These are phyloP conservation scores for Penicillium desertorum DNA, from an alignment of 495 filamentous ascomycete genomes.

Conservation along the genomic window DNA sequence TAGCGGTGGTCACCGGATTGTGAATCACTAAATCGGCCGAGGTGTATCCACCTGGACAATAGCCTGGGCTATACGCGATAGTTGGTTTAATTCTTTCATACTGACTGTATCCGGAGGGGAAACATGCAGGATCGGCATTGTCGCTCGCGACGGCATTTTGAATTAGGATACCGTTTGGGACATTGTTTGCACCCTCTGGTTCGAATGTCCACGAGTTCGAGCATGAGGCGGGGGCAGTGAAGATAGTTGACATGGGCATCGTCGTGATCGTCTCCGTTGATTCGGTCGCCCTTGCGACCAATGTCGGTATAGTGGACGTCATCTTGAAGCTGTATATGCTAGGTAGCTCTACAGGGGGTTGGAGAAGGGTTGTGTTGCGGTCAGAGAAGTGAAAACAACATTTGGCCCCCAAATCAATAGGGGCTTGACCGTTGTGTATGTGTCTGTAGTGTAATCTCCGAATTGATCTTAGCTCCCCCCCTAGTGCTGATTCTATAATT, in stretches of 20 bases:
- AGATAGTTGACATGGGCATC: slow-evolving; percentile 17
- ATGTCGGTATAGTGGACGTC: slow-evolving; percentile 1
- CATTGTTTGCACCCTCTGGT: slow-evolving; percentile 7
- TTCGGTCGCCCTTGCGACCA: not conserved
- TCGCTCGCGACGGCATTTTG: slow-evolving; percentile 20
- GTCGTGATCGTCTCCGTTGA: not conserved
- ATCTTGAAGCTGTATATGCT: not conserved
- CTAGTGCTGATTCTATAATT: not conserved
- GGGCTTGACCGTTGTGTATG: not conserved
- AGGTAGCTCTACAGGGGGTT: not conserved
- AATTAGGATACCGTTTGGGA: slow-evolving; percentile 15
- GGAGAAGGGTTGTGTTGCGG: not conserved
- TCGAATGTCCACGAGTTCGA: slow-evolving; percentile 22
- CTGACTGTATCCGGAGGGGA: slow-evolving; percentile 17
- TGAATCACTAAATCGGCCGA: slow-evolving; percentile 17
- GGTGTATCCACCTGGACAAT: slow-evolving; percentile 24
- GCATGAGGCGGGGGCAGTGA: slow-evolving; percentile 20
- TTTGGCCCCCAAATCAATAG: slow-evolving; percentile 5
- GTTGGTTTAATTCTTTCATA: not conserved
- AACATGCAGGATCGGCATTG: slow-evolving; percentile 11
- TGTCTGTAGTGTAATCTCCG: not conserved
- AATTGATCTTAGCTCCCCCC: not conserved
- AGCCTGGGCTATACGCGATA: slow-evolving; percentile 21
- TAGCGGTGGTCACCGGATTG: slow-evolving; percentile 13
- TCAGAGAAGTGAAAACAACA: not conserved